phyloP scores from a whole-genome alignment of 164 flowering plant species.

The Liriodendron chinense region DNA sequence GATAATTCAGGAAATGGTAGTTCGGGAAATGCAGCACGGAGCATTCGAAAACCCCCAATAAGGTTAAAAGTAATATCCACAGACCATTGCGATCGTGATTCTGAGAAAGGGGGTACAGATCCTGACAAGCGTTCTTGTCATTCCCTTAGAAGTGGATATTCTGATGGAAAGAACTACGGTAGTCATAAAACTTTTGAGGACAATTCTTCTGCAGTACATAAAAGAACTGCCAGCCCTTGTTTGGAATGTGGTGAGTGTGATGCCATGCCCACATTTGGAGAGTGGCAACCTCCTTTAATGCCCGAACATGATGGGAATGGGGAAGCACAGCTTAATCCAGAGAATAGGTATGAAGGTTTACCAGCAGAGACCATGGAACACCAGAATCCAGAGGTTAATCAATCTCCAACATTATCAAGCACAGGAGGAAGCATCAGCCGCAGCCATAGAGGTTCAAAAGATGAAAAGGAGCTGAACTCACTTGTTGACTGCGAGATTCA shows the following conservation, averaged over 20 bases:
- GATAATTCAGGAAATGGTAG: neutral
- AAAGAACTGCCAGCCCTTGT: constrained; percentile 11
- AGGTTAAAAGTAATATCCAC: constrained; percentile 17
- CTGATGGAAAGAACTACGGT: constrained; percentile 9
- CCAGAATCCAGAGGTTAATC: constrained; percentile 21
- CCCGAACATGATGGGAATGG: constrained; percentile 18
- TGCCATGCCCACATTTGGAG: constrained; percentile 9
- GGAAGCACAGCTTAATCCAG: constrained; percentile 8
- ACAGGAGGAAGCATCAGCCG: constrained; percentile 31
- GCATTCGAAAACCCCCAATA: constrained; percentile 12
- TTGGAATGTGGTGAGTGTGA: constrained; percentile 26
- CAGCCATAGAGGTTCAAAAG: constrained; percentile 32
- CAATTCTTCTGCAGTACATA: constrained; percentile 8
- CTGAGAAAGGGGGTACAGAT: constrained; percentile 8
- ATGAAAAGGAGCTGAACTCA: constrained; percentile 32
- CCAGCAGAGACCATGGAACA: constrained; percentile 25
- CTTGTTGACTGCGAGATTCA: constrained; percentile 46
- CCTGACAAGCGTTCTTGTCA: constrained; percentile 7
- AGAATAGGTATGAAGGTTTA: constrained; percentile 14
- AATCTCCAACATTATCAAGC: constrained; percentile 17
- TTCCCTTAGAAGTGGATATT: constrained; percentile 12
- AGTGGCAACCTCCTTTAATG: constrained; percentile 10
- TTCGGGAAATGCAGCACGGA: neutral
- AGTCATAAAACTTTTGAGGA: constrained; percentile 8
- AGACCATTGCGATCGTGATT: constrained; percentile 1